A percentile compares a stretch with the other conserved stretches of the same genome.
phyloP scores from a whole-genome alignment of 352 stramenopile genomes.

The Phytophthora multivora region DNA sequence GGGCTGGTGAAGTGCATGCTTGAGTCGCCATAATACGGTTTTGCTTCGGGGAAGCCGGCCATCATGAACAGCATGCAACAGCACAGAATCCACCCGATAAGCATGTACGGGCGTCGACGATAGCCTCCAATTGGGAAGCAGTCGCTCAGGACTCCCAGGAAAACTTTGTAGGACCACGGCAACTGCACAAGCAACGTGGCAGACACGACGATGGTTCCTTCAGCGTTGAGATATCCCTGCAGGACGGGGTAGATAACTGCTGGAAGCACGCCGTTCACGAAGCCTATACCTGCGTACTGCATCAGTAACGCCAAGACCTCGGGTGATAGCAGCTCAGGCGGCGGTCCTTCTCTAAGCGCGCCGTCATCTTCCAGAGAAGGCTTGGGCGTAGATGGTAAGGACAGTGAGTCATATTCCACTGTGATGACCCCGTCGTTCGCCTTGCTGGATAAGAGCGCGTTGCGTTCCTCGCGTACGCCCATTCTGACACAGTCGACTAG shows the following conservation, averaged over 20 bases:
- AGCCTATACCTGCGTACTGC: slow-evolving; percentile 63
- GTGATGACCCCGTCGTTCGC: slow-evolving; percentile 1
- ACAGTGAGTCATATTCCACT: slow-evolving; percentile 10
- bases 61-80: slow-evolving; percentile 59
- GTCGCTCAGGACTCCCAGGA: slow-evolving; percentile 63
- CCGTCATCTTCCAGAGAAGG: slow-evolving; percentile 23
- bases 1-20: slow-evolving; percentile 35
- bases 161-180: slow-evolving; percentile 65
- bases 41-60: slow-evolving; percentile 34
- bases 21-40: slow-evolving; percentile 56
- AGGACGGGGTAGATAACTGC: slow-evolving; percentile 63
- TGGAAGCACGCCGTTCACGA: slow-evolving; percentile 52
- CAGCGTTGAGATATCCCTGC: slow-evolving; percentile 59
- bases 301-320: slow-evolving; percentile 44
- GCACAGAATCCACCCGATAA: slow-evolving; percentile 57
- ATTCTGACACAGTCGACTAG: slow-evolving; percentile 5
- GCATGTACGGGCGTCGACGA: slow-evolving; percentile 62
- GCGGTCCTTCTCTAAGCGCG: slow-evolving; percentile 35
- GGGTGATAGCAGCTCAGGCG: slow-evolving; percentile 35
- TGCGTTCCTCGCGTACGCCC: slow-evolving; percentile 21
- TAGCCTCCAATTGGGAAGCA: slow-evolving; percentile 65
- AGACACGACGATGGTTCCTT: slow-evolving; percentile 59
- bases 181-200: slow-evolving; percentile 55
- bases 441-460: slow-evolving; percentile 15
- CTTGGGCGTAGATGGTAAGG: background rate